Conservation (phyloP, 2,329 filamentous ascomycete species). For the Penicillium sp. region DNA sequence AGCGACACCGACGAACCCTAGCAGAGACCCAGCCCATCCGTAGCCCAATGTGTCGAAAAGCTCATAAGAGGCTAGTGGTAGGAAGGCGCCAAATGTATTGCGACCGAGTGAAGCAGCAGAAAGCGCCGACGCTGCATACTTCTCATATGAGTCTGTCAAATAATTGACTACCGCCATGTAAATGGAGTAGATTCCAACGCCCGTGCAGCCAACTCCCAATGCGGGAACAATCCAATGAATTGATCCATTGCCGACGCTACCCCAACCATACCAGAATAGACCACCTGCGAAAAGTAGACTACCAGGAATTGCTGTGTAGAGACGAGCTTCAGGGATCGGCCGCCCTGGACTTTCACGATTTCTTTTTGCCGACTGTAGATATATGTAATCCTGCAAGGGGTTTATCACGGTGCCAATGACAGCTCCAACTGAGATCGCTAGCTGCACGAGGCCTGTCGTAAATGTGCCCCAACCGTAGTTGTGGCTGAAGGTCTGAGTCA, state of each 20-base stretch:
- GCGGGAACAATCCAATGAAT: conserved; percentile 38
- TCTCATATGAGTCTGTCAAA: conserved; percentile 48
- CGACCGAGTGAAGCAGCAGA: conserved; percentile 47
- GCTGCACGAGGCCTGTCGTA: no score
- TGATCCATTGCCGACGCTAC: conserved; percentile 19
- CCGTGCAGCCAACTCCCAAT: conserved; percentile 34
- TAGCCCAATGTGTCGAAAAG: conserved; percentile 43
- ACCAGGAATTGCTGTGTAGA: conserved; percentile 44
- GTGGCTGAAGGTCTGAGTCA: no score
- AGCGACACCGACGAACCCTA: conserved; percentile 44
- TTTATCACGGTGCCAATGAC: no score
- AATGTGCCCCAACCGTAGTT: no score
- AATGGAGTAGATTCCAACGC: conserved; percentile 44
- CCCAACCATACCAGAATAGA: conserved; percentile 40
- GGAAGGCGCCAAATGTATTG: conserved; percentile 46
- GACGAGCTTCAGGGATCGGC: conserved; percentile 40
- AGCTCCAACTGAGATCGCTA: no score
- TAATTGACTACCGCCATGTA: conserved; percentile 52
- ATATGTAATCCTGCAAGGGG: no score
- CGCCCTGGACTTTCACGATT: no score
- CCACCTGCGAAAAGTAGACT: conserved; percentile 36
- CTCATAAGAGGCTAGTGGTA: conserved; percentile 45
- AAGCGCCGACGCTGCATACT: conserved; percentile 48
- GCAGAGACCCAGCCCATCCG: conserved; percentile 44
- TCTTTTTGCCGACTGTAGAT: no score